Evolutionary conservation across 2,329 filamentous ascomycete genomes (phyloP).

Genomic region (Fusarium lateritium): DNA sequence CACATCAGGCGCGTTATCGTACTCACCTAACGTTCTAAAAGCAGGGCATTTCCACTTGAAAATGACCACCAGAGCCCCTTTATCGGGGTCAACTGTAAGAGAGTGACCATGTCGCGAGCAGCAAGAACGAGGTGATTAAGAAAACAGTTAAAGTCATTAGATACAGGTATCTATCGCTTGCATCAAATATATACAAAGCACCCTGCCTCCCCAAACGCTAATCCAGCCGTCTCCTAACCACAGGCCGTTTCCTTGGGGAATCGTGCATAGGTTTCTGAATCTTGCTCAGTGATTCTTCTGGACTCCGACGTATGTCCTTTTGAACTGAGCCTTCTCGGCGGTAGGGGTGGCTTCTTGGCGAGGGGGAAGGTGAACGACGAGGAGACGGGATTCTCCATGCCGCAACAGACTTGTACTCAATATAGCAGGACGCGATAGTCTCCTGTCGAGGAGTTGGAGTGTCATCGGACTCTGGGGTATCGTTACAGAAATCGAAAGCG

Average conservation of each 20-base stretch:
- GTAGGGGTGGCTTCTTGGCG: constrained; percentile 54
- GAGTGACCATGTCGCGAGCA: constrained; percentile 40
- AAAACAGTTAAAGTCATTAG: constrained; percentile 55
- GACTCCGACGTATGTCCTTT: constrained; percentile 60
- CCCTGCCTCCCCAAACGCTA: constrained; percentile 54
- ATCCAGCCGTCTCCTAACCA: constrained; percentile 58
- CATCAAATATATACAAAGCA: constrained; percentile 58
- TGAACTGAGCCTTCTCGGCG: constrained; percentile 46
- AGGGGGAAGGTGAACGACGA: constrained; percentile 54
- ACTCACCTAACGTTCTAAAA: constrained; percentile 45
- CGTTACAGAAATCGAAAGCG: constrained; percentile 52
- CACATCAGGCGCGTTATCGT: constrained; percentile 47
- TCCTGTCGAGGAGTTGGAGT: constrained; percentile 62
- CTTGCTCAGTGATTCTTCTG: constrained; percentile 62
- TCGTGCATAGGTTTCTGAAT: constrained; percentile 65
- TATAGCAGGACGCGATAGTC: constrained; percentile 53
- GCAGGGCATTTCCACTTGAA: constrained; percentile 39
- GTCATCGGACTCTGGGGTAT: constrained; percentile 60
- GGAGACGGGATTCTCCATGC: constrained; percentile 54
- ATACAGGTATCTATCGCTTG: constrained; percentile 57
- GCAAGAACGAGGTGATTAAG: constrained; percentile 27
- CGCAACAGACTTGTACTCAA: constrained; percentile 55
- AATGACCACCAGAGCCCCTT: constrained; percentile 43
- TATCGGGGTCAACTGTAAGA: constrained; percentile 17
- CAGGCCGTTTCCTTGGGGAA: constrained; percentile 57